Base-by-base conservation (phyloP, 1,284 basidiomycete species). In the Ceratobasidium sp. region DNA sequence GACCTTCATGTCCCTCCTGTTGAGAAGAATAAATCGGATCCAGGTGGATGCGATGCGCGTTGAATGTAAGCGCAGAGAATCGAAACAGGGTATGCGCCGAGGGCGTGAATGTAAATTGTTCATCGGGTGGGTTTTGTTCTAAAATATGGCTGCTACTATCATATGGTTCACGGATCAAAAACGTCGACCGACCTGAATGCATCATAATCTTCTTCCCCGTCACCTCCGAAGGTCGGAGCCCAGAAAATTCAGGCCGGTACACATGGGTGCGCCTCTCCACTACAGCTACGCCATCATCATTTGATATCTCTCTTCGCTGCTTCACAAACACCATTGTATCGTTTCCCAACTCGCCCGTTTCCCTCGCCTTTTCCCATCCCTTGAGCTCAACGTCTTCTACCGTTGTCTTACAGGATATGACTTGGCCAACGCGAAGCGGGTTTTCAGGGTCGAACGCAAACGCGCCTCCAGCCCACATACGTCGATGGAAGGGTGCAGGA, bases 381-480 rank as follows among this genome's bases (percentile, higher is more conserved):
- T 91, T 93, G 82, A 86, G 86, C 77, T 87, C 83, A n/a, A 89
- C 84, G 21, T 83, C 83, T 3, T 78, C 80, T 23, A 93, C 83
- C 25, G 80, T 84, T 53, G 86, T 84, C 1, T 79, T 78, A 44
- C 88, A 86, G 1, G 75, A 81, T 0, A 86, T 87, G 44, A 78
- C 83, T 46, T 84, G 81, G 11, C 90, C 91, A 25, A 92, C 81
- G 28, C 81, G 77, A 72, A 93, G 79, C 1, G 84, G 82, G 36
- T 81, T 81, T 63, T 78, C 76, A 25, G 79, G 77, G 75, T 86
- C 83, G 89, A 90, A 94, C 46, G 81, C 81, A 78, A 94, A 88
- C 73, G 81, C 84, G 0, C 92, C 92, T 23, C 89, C 86, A 0
- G 90, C 92, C 92, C 92, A 94, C 92, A 94, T 94, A 21, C 92